Percentiles rank a stretch among this genome's conserved stretches.
Conservation (phyloP, 2,329 filamentous ascomycete species). For the Beauveria caledonica region DNA sequence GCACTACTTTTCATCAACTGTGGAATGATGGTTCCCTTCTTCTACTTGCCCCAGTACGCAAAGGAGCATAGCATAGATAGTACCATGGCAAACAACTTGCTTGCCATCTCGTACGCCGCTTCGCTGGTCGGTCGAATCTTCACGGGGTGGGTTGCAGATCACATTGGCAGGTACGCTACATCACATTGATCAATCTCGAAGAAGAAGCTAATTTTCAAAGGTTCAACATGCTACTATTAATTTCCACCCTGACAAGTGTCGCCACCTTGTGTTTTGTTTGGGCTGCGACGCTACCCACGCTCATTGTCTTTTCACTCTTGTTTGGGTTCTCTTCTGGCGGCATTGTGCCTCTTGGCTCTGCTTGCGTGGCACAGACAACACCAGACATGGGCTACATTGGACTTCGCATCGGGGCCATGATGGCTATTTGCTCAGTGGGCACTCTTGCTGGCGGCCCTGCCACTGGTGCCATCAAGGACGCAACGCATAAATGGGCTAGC, state of each 20-base stretch:
- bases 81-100: conserved; percentile 49
- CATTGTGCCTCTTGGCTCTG: conserved; percentile 25
- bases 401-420: conserved; percentile 24
- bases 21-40: conserved; percentile 24
- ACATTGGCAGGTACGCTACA: conserved; percentile 30
- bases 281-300: conserved; percentile 14
- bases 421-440: conserved; percentile 22
- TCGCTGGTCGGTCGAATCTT: conserved; percentile 44
- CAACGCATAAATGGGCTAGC: background rate
- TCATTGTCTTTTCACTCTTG: conserved; percentile 19
- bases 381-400: conserved; percentile 22
- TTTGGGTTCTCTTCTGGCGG: conserved; percentile 25
- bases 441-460: conserved; percentile 19
- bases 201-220: conserved; percentile 11
- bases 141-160: conserved; percentile 44
- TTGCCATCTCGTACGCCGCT: conserved; percentile 53
- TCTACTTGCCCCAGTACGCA: conserved; percentile 41
- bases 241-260: conserved; percentile 17
- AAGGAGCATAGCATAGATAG: conserved; percentile 35
- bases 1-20: conserved; percentile 21
- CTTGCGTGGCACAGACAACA: conserved; percentile 24
- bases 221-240: conserved; percentile 33
- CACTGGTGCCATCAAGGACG: conserved; percentile 16
- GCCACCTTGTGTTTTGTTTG: conserved; percentile 24
- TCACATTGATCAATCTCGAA: background rate